A percentile compares a stretch with the other conserved stretches of the same genome.
These are phyloP conservation scores for Scheffersomyces lignicola DNA, from an alignment of 1,139 yeast genomes.

Conservation along the genomic window DNA sequence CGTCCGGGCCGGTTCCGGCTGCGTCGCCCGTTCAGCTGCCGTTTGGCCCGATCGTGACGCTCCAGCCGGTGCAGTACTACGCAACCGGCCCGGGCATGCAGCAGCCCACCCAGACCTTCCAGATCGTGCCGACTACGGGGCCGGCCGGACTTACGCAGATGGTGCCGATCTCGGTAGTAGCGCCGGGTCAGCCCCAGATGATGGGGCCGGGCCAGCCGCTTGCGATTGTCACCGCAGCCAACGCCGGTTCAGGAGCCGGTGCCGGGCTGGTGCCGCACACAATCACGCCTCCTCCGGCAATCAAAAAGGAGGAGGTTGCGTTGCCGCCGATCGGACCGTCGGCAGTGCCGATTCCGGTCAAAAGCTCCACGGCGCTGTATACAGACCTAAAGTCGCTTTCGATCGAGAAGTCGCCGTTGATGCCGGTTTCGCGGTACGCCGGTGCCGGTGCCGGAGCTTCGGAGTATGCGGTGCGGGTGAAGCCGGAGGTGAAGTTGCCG, in stretches of 20 bases:
- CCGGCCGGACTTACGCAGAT: conserved; percentile 1
- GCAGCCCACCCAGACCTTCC: conserved; percentile 10
- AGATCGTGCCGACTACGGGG: conserved; percentile 5
- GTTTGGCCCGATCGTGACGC: conserved; percentile 36
- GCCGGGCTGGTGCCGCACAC: no score
- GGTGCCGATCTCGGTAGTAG: conserved; percentile 1
- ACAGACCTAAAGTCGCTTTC: conserved; percentile 1
- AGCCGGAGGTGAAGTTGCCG: conserved; percentile 22
- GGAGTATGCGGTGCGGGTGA: conserved; percentile 4
- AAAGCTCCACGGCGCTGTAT: background rate
- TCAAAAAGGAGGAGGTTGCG: background rate
- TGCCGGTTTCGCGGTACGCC: background rate
- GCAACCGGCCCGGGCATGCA: conserved; percentile 19
- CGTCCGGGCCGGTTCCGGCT: no score
- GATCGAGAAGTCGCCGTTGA: background rate
- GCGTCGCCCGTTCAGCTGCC: conserved; percentile 37
- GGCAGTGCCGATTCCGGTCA: background rate
- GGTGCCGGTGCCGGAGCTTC: background rate
- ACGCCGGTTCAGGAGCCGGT: no score
- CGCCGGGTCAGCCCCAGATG: background rate
- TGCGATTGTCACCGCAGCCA: no score
- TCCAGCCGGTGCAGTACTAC: conserved; percentile 32
- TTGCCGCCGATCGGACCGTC: background rate
- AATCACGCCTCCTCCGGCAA: no score
- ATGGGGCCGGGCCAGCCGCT: background rate